Evolutionary conservation across 768 basidiomycete species (phyloP).

Genomic region (Lactarius akahatsu): DNA sequence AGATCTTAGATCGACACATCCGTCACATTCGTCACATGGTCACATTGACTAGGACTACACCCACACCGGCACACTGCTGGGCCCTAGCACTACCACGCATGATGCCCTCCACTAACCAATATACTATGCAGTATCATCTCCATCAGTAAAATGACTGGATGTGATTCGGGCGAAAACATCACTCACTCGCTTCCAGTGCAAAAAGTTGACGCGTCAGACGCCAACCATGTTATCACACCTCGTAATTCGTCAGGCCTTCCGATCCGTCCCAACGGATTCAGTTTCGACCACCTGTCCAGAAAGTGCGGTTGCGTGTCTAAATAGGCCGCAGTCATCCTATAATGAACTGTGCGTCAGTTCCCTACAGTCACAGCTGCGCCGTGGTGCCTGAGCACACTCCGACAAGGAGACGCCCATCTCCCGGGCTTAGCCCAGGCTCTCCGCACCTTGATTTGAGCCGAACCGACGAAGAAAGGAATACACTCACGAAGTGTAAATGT

Average conservation of each 20-base stretch:
- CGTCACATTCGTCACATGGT: neutral
- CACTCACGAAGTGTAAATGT: slow-evolving; percentile 56
- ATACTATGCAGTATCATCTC: slow-evolving; percentile 41
- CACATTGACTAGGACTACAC: neutral
- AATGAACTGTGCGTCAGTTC: slow-evolving; percentile 10
- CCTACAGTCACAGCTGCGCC: slow-evolving; percentile 8
- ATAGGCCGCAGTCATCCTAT: slow-evolving; percentile 73
- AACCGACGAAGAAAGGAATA: neutral
- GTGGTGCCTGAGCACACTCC: neutral
- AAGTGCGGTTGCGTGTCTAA: slow-evolving; percentile 64
- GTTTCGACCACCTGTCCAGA: slow-evolving; percentile 60
- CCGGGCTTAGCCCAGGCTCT: neutral
- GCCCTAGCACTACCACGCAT: slow-evolving; percentile 48
- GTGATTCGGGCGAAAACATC: neutral
- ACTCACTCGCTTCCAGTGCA: slow-evolving; percentile 83
- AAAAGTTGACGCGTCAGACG: slow-evolving; percentile 73
- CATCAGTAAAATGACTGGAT: slow-evolving; percentile 10
- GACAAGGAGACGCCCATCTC: neutral
- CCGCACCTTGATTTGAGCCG: neutral
- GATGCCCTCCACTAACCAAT: slow-evolving; percentile 61
- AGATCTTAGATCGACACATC: slow-evolving; percentile 20
- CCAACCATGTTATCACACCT: slow-evolving; percentile 69
- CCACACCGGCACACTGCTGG: neutral
- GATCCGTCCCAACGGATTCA: slow-evolving; percentile 70
- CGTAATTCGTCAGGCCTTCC: slow-evolving; percentile 72